A percentile compares a stretch with the other conserved stretches of the same genome.
These are phyloP conservation scores for Tetrapyrgos nigripes DNA, from an alignment of 1,284 basidiomycete genomes.

Conservation along the genomic window DNA sequence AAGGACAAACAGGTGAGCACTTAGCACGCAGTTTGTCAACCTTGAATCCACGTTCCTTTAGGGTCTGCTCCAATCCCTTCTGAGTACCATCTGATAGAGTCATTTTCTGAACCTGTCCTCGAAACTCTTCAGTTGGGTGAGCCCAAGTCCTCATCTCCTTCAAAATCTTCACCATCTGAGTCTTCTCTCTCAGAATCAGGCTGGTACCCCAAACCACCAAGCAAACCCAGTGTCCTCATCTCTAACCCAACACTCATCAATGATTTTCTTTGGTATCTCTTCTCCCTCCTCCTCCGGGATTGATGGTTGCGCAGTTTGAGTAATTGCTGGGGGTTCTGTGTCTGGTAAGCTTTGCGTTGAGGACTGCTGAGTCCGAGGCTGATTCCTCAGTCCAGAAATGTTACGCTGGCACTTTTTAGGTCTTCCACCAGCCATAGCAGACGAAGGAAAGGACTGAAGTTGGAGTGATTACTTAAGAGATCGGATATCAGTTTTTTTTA, in stretches of 20 bases:
- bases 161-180: too few species aligned
- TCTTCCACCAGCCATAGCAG: neutral
- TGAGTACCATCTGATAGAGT: too few species aligned
- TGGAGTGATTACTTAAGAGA: neutral
- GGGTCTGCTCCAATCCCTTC: slow-evolving; percentile 26
- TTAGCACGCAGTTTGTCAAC: slow-evolving; percentile 24
- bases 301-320: too few species aligned
- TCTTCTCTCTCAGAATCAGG: too few species aligned
- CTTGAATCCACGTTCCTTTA: slow-evolving; percentile 34
- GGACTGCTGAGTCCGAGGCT: neutral
- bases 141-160: neutral
- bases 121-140: too few species aligned
- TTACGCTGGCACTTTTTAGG: neutral
- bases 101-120: too few species aligned
- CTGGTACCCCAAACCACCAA: too few species aligned
- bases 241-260: too few species aligned
- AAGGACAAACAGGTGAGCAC: slow-evolving; percentile 32
- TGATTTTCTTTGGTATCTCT: too few species aligned
- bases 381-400: slow-evolving; percentile 2
- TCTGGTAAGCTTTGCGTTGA: neutral
- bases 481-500: neutral
- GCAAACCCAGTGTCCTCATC: too few species aligned
- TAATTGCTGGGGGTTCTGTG: too few species aligned
- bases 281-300: too few species aligned
- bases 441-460: neutral